phyloP scores from a whole-genome alignment of 2,329 filamentous ascomycete genomes.

The Talaromyces sp. region DNA sequence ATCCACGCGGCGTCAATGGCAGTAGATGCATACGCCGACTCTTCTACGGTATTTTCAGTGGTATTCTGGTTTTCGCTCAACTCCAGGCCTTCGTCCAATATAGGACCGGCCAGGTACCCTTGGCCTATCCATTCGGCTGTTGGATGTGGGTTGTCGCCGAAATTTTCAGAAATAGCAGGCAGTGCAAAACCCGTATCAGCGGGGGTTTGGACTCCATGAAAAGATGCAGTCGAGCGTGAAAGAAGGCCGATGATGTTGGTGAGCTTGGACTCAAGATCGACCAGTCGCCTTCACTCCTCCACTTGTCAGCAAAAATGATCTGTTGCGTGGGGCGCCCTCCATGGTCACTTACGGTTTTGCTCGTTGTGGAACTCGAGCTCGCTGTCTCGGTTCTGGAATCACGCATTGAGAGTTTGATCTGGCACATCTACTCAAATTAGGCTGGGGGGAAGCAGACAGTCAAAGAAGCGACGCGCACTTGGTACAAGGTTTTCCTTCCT shows the following conservation, averaged over 20 bases:
- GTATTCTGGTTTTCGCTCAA: background rate
- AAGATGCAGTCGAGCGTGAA: constrained; percentile 8
- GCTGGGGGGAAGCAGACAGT: background rate
- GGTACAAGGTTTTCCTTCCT: constrained; percentile 16
- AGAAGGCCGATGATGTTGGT: constrained; percentile 17
- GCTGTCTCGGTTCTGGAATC: constrained; percentile 15
- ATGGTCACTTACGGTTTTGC: constrained; percentile 15
- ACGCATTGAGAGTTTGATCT: constrained; percentile 18
- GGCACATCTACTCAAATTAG: constrained; percentile 17
- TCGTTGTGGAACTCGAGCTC: constrained; percentile 13
- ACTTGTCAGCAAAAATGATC: constrained; percentile 6
- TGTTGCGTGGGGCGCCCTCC: background rate
- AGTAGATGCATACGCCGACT: no score
- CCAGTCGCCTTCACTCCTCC: constrained; percentile 14
- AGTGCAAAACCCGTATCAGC: background rate
- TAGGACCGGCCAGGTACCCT: background rate
- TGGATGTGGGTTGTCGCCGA: background rate
- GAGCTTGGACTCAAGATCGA: constrained; percentile 16
- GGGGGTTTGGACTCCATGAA: background rate
- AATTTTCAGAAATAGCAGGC: background rate
- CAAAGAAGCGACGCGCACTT: constrained; percentile 12
- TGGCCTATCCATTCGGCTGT: background rate
- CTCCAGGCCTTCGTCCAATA: background rate
- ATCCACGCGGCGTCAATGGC: background rate
- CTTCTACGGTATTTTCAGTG: background rate